Evolutionary conservation across 352 stramenopile species (phyloP).

Genomic region (Pythium periplocum): DNA sequence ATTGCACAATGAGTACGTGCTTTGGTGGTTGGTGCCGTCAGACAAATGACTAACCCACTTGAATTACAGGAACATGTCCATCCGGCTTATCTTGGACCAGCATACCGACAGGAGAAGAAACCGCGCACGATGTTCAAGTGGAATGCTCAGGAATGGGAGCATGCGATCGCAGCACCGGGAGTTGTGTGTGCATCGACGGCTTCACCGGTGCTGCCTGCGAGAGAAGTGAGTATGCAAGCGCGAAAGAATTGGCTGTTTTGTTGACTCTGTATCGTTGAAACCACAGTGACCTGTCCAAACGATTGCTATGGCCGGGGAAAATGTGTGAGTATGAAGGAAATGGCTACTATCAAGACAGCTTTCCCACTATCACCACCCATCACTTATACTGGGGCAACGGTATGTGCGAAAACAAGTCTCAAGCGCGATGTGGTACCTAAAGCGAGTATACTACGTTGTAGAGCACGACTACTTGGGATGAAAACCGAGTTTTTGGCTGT

Average conservation of each 20-base stretch:
- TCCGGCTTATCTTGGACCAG: conserved; percentile 46
- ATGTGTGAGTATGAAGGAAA: conserved; percentile 81
- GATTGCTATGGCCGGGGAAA: conserved; percentile 67
- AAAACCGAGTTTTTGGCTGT: conserved; percentile 87
- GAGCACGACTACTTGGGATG: conserved; percentile 83
- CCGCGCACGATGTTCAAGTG: conserved; percentile 34
- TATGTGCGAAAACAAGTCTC: conserved; percentile 13
- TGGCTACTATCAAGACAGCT: conserved; percentile 54
- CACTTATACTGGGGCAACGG: conserved; percentile 47
- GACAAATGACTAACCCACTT: too few species aligned
- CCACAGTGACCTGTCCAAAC: conserved; percentile 49
- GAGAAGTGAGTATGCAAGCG: conserved; percentile 29
- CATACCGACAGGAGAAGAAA: conserved; percentile 30
- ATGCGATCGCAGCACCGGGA: conserved; percentile 68
- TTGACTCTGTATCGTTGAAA: too few species aligned
- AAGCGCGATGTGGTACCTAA: too few species aligned
- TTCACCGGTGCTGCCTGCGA: conserved; percentile 84
- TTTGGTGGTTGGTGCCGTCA: neutral
- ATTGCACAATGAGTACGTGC: conserved; percentile 67
- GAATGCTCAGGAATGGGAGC: conserved; percentile 88
- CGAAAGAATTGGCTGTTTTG: too few species aligned
- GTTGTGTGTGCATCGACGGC: conserved; percentile 77
- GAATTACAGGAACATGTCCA: conserved; percentile 42
- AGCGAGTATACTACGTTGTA: conserved; percentile 6
- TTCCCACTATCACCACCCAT: conserved; percentile 61